A percentile compares a stretch with the other conserved stretches of the same genome.
These are phyloP conservation scores for Salvia sclarea DNA, from an alignment of 305 asterid genomes.

Conservation along the genomic window DNA sequence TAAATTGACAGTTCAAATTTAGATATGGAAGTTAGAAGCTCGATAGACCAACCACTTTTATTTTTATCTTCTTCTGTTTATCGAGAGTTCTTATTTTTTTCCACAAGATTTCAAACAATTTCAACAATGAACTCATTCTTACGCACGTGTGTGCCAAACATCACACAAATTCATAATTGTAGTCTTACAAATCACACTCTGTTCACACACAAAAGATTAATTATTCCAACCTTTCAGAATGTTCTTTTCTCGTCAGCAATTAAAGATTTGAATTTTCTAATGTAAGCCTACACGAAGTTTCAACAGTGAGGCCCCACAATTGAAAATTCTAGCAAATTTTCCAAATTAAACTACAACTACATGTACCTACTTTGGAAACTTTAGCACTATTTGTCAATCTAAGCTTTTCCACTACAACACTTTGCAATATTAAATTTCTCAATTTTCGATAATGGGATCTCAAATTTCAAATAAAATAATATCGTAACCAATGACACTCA, in stretches of 20 bases:
- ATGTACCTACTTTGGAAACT: background rate
- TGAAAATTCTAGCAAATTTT: background rate
- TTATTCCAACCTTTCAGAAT: background rate
- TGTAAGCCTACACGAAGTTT: background rate
- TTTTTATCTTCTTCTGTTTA: background rate
- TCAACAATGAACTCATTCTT: background rate
- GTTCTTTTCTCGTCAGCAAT: constrained; percentile 1
- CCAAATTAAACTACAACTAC: background rate
- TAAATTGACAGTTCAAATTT: background rate
- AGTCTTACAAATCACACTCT: background rate
- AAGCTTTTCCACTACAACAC: background rate
- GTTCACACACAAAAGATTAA: background rate
- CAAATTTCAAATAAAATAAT: background rate
- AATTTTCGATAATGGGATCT: background rate
- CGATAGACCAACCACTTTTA: background rate
- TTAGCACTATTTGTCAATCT: background rate
- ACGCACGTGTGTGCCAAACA: background rate
- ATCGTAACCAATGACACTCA: background rate
- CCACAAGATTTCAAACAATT: background rate
- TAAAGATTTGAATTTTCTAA: background rate
- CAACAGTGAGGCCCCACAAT: constrained; percentile 8
- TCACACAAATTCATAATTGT: background rate
- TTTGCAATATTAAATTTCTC: background rate
- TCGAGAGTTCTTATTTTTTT: background rate
- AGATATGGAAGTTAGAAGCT: background rate